phyloP scores from a whole-genome alignment of 2,329 filamentous ascomycete species.

The Penicillium sp. region DNA sequence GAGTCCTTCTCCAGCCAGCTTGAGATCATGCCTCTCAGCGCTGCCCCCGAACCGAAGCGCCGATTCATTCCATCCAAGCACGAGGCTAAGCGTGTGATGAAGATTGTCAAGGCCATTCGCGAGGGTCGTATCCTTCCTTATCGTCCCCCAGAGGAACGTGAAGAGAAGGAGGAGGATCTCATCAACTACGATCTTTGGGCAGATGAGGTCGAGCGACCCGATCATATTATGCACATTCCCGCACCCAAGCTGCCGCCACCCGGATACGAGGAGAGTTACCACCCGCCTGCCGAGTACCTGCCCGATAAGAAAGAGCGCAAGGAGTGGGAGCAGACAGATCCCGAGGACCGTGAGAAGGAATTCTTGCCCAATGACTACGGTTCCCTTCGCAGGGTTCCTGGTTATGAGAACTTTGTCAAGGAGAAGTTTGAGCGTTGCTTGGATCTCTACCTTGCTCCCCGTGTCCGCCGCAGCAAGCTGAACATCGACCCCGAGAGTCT shows the following conservation, averaged over 20 bases:
- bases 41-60: constrained; percentile 92
- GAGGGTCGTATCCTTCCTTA: constrained; percentile 94
- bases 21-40: constrained; percentile 92
- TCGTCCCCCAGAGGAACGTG: constrained; percentile 71
- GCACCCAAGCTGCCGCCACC: constrained; percentile 92
- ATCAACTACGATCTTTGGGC: constrained; percentile 91
- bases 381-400: constrained; percentile 86
- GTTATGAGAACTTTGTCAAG: constrained; percentile 86
- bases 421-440: constrained; percentile 95
- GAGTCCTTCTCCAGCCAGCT: constrained; percentile 91
- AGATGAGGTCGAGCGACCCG: constrained; percentile 78
- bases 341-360: constrained; percentile 87
- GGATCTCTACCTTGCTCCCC: constrained; percentile 91
- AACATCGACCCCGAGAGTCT: constrained; percentile 95
- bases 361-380: constrained; percentile 82
- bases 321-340: constrained; percentile 81
- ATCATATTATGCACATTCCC: constrained; percentile 91
- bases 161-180: constrained; percentile 71
- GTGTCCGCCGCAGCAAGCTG: constrained; percentile 87
- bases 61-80: constrained; percentile 96
- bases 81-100: constrained; percentile 94
- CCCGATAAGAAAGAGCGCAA: constrained; percentile 82
- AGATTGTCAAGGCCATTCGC: constrained; percentile 91
- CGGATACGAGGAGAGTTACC: constrained; percentile 94
- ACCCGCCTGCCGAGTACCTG: constrained; percentile 91